Percentiles rank a stretch among this genome's conserved stretches.
Evolutionary conservation across 2,329 filamentous ascomycete genomes (phyloP).

Genomic region (Trichoderma sp.): DNA sequence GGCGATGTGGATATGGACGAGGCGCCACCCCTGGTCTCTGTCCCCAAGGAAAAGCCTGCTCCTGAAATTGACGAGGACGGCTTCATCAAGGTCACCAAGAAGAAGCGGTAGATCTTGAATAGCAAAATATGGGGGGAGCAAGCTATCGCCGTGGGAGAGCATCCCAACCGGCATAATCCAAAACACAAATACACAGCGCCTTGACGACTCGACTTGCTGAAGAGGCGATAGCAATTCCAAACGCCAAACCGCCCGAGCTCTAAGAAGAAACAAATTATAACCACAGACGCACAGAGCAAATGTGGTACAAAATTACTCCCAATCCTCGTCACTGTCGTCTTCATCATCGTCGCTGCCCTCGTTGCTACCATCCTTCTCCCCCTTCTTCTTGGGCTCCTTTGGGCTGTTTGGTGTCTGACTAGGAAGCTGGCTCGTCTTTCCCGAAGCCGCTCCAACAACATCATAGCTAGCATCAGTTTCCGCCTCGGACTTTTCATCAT

Average conservation of each 20-base stretch:
- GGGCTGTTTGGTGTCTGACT: conserved; percentile 78
- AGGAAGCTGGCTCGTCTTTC: conserved; percentile 73
- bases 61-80: conserved; percentile 79
- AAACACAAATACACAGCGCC: conserved; percentile 20
- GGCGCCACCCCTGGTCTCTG: conserved; percentile 58
- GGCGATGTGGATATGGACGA: conserved; percentile 67
- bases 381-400: conserved; percentile 52
- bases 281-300: not conserved
- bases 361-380: conserved; percentile 34
- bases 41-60: conserved; percentile 59
- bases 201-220: conserved; percentile 11
- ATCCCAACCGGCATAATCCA: conserved; percentile 1
- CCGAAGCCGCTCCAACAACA: conserved; percentile 75
- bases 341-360: conserved; percentile 41
- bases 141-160: not conserved
- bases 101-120: conserved; percentile 52
- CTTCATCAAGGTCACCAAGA: conserved; percentile 71
- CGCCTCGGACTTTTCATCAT: conserved; percentile 84
- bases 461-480: conserved; percentile 97
- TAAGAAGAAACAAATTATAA: conserved; percentile 20
- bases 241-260: conserved; percentile 32
- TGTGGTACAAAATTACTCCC: conserved; percentile 55
- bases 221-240: conserved; percentile 28
- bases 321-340: conserved; percentile 61
- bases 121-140: not conserved